phyloP scores from a whole-genome alignment of 495 filamentous ascomycete genomes.

The Aspergillus asperescens region DNA sequence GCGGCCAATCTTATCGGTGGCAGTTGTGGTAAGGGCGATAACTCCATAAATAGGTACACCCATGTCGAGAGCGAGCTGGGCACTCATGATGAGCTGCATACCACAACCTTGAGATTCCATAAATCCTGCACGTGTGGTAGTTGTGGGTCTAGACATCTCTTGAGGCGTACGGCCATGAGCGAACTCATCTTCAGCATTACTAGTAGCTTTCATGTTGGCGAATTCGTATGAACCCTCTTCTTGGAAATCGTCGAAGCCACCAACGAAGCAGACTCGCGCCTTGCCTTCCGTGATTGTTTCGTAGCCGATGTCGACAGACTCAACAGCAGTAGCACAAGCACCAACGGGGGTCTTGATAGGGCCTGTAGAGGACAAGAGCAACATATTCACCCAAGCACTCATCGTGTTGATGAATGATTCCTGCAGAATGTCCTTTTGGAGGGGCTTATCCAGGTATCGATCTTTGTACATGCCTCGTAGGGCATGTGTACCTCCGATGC shows the following conservation, averaged over 20 bases:
- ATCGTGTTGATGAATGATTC: slow-evolving; percentile 99
- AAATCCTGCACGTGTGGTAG: slow-evolving; percentile 93
- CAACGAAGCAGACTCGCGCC: slow-evolving; percentile 92
- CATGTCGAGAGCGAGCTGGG: slow-evolving; percentile 94
- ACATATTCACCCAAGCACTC: slow-evolving; percentile 99
- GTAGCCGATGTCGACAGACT: slow-evolving; percentile 95
- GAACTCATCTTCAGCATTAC: slow-evolving; percentile 93
- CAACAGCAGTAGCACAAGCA: slow-evolving; percentile 94
- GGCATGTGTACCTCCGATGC: slow-evolving; percentile 89
- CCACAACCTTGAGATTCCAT: slow-evolving; percentile 99
- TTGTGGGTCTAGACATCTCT: slow-evolving; percentile 97
- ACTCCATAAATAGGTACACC: slow-evolving; percentile 97
- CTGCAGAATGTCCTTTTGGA: slow-evolving; percentile 98
- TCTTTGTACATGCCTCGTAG: slow-evolving; percentile 98
- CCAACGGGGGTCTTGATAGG: slow-evolving; percentile 98
- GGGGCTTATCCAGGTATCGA: slow-evolving; percentile 90
- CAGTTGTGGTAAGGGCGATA: slow-evolving; percentile 90
- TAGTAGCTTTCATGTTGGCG: slow-evolving; percentile 99
- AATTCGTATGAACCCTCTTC: slow-evolving; percentile 99
- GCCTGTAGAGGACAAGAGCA: slow-evolving; percentile 91
- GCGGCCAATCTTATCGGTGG: slow-evolving; percentile 97
- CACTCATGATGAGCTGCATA: slow-evolving; percentile 98
- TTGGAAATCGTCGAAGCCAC: slow-evolving; percentile 98
- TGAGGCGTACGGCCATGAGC: slow-evolving; percentile 89
- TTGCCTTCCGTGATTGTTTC: slow-evolving; percentile 98